Conservation (phyloP, 306 rosid species). For the Gynostemma pentaphyllum region DNA sequence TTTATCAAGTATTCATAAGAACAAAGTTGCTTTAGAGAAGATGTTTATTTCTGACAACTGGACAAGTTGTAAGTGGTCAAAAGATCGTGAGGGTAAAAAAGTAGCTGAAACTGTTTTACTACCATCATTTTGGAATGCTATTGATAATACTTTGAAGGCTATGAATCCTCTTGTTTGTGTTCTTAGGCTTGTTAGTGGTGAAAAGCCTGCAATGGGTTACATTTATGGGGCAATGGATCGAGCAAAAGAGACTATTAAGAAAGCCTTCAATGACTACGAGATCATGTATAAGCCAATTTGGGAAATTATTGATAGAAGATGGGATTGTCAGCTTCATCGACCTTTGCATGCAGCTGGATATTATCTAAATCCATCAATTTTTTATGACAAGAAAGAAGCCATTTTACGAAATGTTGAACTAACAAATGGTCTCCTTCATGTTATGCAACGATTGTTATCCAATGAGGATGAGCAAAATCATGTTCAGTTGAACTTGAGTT, state of each 20-base stretch:
- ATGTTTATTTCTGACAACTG: neutral
- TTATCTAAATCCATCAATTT: neutral
- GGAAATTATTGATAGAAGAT: too few species aligned
- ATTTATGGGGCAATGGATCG: neutral
- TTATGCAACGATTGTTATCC: neutral
- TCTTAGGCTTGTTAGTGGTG: neutral
- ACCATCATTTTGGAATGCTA: neutral
- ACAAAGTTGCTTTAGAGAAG: neutral
- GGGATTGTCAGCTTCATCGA: neutral
- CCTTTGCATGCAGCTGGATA: too few species aligned
- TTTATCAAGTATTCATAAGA: too few species aligned
- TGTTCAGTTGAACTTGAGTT: neutral
- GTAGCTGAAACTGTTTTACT: neutral
- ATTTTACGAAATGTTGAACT: neutral
- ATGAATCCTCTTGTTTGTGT: neutral
- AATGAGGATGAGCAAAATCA: neutral
- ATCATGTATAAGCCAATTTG: too few species aligned
- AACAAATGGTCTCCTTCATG: neutral
- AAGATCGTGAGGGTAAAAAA: neutral
- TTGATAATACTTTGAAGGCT: neutral
- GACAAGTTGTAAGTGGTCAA: neutral
- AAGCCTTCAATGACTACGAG: neutral
- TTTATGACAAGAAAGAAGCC: neutral
- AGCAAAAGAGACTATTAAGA: neutral
- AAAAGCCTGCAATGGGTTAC: neutral